Evolutionary conservation across 257 asterid genomes (phyloP).

Genomic region (Penstemon davidsonii): DNA sequence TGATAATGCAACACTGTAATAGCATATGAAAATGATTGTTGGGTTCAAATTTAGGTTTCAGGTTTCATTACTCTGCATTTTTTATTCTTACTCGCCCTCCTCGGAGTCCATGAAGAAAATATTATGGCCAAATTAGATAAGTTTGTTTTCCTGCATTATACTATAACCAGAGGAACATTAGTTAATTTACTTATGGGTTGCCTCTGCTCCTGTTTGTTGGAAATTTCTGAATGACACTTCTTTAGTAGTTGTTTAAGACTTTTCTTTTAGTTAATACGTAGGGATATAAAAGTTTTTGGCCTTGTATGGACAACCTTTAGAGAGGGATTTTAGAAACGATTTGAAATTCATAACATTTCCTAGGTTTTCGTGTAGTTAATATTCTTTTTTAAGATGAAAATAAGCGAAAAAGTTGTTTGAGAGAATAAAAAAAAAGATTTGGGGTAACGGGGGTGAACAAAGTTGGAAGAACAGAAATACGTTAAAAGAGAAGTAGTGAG

Average conservation of each 20-base stretch:
- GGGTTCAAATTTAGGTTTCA: conserved; percentile 11
- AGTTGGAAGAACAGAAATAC: too few relatives aligned
- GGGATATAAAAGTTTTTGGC: too few relatives aligned
- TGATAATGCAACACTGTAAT: not conserved
- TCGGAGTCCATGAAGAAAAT: conserved; percentile 9
- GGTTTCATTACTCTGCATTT: not conserved
- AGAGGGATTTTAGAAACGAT: too few relatives aligned
- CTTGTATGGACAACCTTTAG: too few relatives aligned
- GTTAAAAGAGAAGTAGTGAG: too few relatives aligned
- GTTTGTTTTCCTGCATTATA: not conserved
- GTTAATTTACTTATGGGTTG: conserved; percentile 17
- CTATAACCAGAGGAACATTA: not conserved
- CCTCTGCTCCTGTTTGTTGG: conserved; percentile 12
- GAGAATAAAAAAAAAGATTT: too few relatives aligned
- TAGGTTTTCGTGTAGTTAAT: too few relatives aligned
- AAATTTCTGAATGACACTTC: conserved; percentile 21
- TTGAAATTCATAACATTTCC: too few relatives aligned
- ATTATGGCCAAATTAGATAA: conserved; percentile 18
- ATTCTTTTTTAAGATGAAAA: too few relatives aligned
- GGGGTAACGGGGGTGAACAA: too few relatives aligned
- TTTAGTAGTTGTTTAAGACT: conserved; percentile 16
- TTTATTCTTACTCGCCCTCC: conserved; percentile 11
- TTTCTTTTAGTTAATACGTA: not conserved
- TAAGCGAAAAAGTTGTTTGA: too few relatives aligned
- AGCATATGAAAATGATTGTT: conserved; percentile 8